phyloP scores from a whole-genome alignment of 2,329 filamentous ascomycete species.

The Xylaria sp. region DNA sequence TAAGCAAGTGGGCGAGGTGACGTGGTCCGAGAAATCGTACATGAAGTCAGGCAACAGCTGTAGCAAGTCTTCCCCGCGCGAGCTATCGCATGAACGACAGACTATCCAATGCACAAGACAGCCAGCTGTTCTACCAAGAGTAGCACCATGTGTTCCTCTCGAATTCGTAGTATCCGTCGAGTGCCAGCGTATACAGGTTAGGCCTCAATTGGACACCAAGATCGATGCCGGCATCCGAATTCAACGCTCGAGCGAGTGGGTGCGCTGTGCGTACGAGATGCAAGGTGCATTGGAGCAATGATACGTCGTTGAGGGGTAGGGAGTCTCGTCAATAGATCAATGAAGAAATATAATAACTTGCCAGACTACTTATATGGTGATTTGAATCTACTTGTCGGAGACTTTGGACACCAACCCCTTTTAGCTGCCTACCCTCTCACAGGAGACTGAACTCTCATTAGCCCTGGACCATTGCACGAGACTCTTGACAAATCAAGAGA shows the following conservation, averaged over 20 bases:
- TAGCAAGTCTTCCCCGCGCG: not conserved
- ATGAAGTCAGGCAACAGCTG: not conserved
- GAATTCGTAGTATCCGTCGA: not conserved
- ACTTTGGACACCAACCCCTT: not conserved
- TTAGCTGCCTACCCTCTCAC: not conserved
- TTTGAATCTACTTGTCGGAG: not conserved
- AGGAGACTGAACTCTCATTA: not conserved
- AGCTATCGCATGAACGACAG: not conserved
- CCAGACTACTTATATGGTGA: not conserved
- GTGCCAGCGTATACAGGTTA: not conserved
- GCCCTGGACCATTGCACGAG: not conserved
- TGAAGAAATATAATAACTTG: no score
- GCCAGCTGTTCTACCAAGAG: no score
- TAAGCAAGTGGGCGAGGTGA: not conserved
- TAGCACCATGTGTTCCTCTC: not conserved
- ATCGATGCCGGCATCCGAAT: no score
- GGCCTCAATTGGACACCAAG: not conserved
- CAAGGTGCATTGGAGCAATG: slow-evolving; percentile 3
- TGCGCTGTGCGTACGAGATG: not conserved
- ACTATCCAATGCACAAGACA: not conserved
- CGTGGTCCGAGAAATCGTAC: not conserved
- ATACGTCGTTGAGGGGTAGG: slow-evolving; percentile 10
- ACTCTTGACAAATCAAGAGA: not conserved
- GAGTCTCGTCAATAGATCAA: no score
- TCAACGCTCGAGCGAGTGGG: not conserved